Evolutionary conservation across 2,329 filamentous ascomycete genomes (phyloP).

Genomic region (Zymoseptoria brevis): DNA sequence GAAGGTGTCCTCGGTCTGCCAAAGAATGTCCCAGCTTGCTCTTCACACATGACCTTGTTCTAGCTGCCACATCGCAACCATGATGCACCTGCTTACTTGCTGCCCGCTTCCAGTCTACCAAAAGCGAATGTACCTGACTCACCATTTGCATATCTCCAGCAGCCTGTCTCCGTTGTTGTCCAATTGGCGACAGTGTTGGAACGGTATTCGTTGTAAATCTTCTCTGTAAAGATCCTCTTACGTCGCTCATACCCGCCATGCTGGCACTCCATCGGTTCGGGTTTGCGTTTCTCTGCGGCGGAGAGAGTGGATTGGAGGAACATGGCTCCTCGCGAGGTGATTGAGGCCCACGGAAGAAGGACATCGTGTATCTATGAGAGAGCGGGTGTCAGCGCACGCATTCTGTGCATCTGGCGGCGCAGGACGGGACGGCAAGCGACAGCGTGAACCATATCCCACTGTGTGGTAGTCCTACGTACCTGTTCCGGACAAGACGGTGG

Average conservation of each 20-base stretch:
- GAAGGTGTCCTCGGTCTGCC: not conserved
- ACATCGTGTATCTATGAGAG: constrained; percentile 40
- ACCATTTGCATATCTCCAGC: constrained; percentile 38
- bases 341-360: constrained; percentile 65
- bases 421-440: not conserved
- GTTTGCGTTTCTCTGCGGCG: constrained; percentile 35
- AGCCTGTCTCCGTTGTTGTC: constrained; percentile 47
- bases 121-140: constrained; percentile 15
- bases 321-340: constrained; percentile 69
- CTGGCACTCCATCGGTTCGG: constrained; percentile 27
- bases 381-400: not conserved
- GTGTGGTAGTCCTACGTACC: not conserved
- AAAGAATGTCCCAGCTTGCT: not conserved
- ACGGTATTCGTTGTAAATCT: constrained; percentile 87
- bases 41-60: not conserved
- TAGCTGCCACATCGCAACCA: not conserved
- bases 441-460: not conserved
- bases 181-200: constrained; percentile 59
- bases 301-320: constrained; percentile 38
- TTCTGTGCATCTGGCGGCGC: not conserved
- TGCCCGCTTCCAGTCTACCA: not conserved
- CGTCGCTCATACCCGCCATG: constrained; percentile 52
- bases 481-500: not conserved
- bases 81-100: not conserved
- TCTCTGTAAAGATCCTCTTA: constrained; percentile 70